These are phyloP conservation scores for Podospora pseudocomata DNA, from an alignment of 495 filamentous ascomycete species.

Conservation along the genomic window DNA sequence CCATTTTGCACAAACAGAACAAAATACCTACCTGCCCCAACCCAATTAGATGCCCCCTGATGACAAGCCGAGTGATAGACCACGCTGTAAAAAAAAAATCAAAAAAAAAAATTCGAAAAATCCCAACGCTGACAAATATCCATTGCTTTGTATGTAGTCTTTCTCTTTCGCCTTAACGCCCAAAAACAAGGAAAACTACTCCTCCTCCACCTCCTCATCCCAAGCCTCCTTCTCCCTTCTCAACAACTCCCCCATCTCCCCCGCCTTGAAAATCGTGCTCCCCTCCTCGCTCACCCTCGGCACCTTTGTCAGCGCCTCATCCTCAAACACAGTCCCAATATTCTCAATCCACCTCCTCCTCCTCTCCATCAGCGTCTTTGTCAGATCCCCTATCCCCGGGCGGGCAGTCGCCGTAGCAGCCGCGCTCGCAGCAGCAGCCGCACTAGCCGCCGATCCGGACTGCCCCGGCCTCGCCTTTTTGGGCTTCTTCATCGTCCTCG, in stretches of 20 bases:
- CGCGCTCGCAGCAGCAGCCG: constrained; percentile 44
- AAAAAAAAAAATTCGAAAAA: no score
- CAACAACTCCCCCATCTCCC: constrained; percentile 50
- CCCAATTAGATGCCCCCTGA: no score
- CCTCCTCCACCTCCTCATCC: constrained; percentile 64
- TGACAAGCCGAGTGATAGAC: no score
- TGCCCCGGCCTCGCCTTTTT: constrained; percentile 82
- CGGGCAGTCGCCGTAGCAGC: constrained; percentile 57
- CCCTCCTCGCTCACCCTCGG: constrained; percentile 39
- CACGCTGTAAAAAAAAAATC: no score
- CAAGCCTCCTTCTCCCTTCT: constrained; percentile 70
- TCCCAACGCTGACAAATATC: neutral
- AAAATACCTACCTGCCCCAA: no score
- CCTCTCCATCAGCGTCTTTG: constrained; percentile 84
- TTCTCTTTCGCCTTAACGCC: no score
- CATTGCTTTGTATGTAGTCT: neutral
- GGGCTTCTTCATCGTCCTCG: constrained; percentile 87
- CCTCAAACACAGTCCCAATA: constrained; percentile 82
- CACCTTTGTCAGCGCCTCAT: constrained; percentile 53
- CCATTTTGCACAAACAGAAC: no score
- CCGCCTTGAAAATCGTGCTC: constrained; percentile 61
- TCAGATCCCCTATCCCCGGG: constrained; percentile 86
- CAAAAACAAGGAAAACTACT: constrained; percentile 16
- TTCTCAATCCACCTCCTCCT: constrained; percentile 79
- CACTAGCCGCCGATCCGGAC: constrained; percentile 58